Base-by-base conservation (phyloP, 495 filamentous ascomycete genomes). In the Talaromyces borbonicus region DNA sequence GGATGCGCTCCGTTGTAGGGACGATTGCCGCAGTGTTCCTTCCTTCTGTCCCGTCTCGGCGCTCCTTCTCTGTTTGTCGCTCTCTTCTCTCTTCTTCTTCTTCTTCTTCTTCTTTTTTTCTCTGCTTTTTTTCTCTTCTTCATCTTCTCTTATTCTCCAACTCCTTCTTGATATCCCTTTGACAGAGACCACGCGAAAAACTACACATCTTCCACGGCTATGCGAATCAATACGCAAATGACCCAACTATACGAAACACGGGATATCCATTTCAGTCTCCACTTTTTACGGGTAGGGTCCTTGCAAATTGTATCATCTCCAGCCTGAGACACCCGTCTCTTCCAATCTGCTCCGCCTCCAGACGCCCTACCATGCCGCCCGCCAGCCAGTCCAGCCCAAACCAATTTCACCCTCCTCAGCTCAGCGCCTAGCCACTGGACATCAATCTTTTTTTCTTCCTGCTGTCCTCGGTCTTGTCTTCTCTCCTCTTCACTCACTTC, bases 61-160 rank as follows among this genome's bases (percentile, higher is more conserved):
- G 46, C 49, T 58, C 55, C 46, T 52, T 56, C 12, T 49, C 50
- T 48, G 52, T 47, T 41, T 55, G 52, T 50, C 30, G 49, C 33
- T 52, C 56, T 25, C 48, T 44, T 45, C 49, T 52, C 38, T 44
- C 52, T 49, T 56, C 49, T 52, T 48, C 52, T 31, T 49, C 42
- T 55, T 50, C 47, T 42, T 50, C 50, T 50, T 52, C 47, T 56
- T 59, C 47, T 39, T 43, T 23, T 50, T 44, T 46, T 23, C 26
- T 29, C 43, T 40, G 48, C 38, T 41, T 41, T 26, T 20, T 38
- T 20, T 18, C 19, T 36, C 32, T 36, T 33, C 30, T 8, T 16
- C 12, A 9, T 4, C 16, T 8, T 38, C 16, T n/a, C n/a, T n/a
- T n/a, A n/a, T n/a, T n/a, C n/a, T n/a, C n/a, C n/a, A n/a, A n/a